Conservation (phyloP, 1,284 basidiomycete genomes). For the Pholiota adiposa region DNA sequence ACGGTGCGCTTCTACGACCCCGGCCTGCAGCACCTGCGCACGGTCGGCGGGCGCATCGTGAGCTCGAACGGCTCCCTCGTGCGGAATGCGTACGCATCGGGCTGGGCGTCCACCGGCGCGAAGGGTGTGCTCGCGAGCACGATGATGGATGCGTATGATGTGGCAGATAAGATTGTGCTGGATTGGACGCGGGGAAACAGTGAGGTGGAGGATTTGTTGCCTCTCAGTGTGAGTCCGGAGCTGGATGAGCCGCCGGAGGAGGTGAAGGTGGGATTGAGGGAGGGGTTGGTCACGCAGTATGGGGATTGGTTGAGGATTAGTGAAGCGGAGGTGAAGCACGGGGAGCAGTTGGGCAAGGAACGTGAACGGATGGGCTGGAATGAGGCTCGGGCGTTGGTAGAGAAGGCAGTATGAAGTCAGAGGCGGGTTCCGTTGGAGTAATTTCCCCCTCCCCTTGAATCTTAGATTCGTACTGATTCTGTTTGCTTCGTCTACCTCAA, state of each 20-base stretch:
- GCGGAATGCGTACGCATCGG: conserved; percentile 85
- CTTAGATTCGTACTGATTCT: no score
- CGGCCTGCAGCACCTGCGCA: conserved; percentile 56
- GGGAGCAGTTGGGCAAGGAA: conserved; percentile 66
- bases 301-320: conserved; percentile 73
- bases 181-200: conserved; percentile 44
- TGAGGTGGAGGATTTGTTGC: conserved; percentile 23
- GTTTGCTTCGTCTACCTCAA: no score
- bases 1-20: conserved; percentile 54
- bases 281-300: conserved; percentile 59
- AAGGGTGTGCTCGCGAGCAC: conserved; percentile 93
- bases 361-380: conserved; percentile 68
- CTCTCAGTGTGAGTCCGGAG: conserved; percentile 39
- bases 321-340: conserved; percentile 66
- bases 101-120: conserved; percentile 94
- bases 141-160: conserved; percentile 90
- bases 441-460: no score
- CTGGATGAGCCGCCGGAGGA: conserved; percentile 52
- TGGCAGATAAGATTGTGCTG: conserved; percentile 70
- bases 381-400: background rate
- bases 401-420: background rate
- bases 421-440: no score
- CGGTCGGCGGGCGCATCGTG: conserved; percentile 56
- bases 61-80: conserved; percentile 43
- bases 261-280: conserved; percentile 57